These are phyloP conservation scores for Macrophomina pseudophaseolina DNA, from an alignment of 2,329 filamentous ascomycete species.

Conservation along the genomic window DNA sequence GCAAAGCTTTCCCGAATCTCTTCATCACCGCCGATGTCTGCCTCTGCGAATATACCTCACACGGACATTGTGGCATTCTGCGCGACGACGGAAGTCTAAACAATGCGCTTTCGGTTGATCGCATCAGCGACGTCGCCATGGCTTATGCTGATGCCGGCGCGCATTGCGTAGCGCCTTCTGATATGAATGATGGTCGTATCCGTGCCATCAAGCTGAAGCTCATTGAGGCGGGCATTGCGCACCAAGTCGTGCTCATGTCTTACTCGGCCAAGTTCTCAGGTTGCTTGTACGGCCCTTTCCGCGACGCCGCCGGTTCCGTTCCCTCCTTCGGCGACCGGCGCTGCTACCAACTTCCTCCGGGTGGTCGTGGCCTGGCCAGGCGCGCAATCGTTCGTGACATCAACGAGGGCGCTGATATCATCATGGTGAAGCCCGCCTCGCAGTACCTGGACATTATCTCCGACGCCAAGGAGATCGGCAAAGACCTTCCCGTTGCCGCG, in stretches of 20 bases:
- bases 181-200: conserved; percentile 99
- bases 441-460: conserved; percentile 98
- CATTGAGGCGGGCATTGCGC: conserved; percentile 91
- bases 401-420: conserved; percentile 91
- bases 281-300: conserved; percentile 95
- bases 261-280: conserved; percentile 98
- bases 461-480: conserved; percentile 92
- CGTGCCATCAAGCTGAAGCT: conserved; percentile 97
- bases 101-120: conserved; percentile 90
- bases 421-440: conserved; percentile 98
- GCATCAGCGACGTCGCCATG: conserved; percentile 96
- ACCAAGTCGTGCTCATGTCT: conserved; percentile 92
- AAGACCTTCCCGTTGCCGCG: conserved; percentile 88
- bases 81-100: conserved; percentile 91
- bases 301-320: conserved; percentile 88
- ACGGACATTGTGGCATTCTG: conserved; percentile 96
- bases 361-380: conserved; percentile 87
- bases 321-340: conserved; percentile 93
- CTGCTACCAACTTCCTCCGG: conserved; percentile 95
- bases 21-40: conserved; percentile 95
- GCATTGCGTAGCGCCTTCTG: conserved; percentile 94
- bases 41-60: conserved; percentile 97
- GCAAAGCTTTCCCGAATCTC: conserved; percentile 83
- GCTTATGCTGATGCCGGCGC: conserved; percentile 95
- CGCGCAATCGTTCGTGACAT: conserved; percentile 91